Conservation (phyloP, 768 basidiomycete species). For the Hydnomerulius pinastri region DNA sequence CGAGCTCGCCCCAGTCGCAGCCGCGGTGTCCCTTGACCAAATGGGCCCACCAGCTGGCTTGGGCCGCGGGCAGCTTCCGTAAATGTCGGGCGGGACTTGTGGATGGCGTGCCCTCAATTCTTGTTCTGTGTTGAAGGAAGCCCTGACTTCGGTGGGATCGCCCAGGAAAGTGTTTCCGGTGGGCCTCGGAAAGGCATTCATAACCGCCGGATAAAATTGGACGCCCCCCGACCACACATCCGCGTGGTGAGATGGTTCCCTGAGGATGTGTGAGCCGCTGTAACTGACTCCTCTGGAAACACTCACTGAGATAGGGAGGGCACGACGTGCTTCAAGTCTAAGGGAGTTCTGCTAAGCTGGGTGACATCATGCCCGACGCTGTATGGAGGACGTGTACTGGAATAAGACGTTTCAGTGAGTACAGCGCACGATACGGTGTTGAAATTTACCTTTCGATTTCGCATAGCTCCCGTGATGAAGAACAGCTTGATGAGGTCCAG, state of each 20-base stretch:
- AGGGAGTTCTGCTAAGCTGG: background rate
- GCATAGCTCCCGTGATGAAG: no score
- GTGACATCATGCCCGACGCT: background rate
- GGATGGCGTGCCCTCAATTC: background rate
- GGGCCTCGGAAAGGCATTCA: background rate
- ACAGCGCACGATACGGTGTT: no score
- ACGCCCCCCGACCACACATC: background rate
- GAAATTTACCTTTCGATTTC: no score
- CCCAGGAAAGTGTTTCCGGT: background rate
- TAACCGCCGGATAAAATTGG: background rate
- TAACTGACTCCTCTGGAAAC: background rate
- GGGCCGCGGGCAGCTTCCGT: background rate
- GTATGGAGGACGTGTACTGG: constrained; percentile 1
- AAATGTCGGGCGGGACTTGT: background rate
- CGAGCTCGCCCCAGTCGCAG: no score
- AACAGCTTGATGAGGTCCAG: no score
- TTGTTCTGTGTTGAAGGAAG: background rate
- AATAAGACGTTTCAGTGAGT: no score
- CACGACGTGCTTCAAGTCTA: background rate
- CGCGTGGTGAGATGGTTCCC: background rate
- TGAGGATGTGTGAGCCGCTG: background rate
- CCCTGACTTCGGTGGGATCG: background rate
- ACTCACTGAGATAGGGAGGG: background rate
- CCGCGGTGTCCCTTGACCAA: background rate
- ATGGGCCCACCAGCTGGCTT: background rate